A percentile compares a stretch with the other conserved stretches of the same genome.
Conservation (phyloP, 495 filamentous ascomycete genomes). For the Evansstolkia leycettana region DNA sequence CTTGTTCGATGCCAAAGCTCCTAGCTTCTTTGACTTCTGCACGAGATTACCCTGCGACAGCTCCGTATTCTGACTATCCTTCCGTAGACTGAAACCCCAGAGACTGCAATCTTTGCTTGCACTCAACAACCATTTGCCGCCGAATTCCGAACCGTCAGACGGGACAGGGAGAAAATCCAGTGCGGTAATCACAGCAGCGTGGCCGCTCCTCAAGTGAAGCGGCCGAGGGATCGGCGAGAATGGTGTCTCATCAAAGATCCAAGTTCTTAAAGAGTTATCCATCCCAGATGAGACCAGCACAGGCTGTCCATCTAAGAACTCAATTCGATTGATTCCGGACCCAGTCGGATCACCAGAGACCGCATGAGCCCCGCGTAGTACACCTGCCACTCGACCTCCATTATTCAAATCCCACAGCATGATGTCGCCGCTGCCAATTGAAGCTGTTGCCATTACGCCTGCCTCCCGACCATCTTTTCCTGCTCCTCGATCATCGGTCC, state of each 20-base stretch:
- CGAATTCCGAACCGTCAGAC: conserved; percentile 76
- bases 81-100: conserved; percentile 89
- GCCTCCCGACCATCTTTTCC: conserved; percentile 71
- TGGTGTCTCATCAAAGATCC: conserved; percentile 85
- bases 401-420: conserved; percentile 93
- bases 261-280: conserved; percentile 88
- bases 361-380: conserved; percentile 76
- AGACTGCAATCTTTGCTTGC: conserved; percentile 77
- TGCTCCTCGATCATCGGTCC: conserved; percentile 81
- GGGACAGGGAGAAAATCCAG: conserved; percentile 73
- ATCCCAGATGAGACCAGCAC: conserved; percentile 79
- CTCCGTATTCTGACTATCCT: conserved; percentile 88
- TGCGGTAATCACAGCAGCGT: conserved; percentile 70
- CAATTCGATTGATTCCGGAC: conserved; percentile 58
- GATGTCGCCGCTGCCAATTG: conserved; percentile 62
- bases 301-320: conserved; percentile 86
- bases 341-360: conserved; percentile 44
- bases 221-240: conserved; percentile 75
- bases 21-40: conserved; percentile 73
- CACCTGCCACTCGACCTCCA: conserved; percentile 67
- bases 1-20: conserved; percentile 45
- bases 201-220: conserved; percentile 73
- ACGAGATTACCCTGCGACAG: conserved; percentile 77
- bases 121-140: conserved; percentile 90
- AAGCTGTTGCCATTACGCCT: conserved; percentile 79